Conservation (phyloP, 768 basidiomycete species). For the Psilocybe subaeruginosa region DNA sequence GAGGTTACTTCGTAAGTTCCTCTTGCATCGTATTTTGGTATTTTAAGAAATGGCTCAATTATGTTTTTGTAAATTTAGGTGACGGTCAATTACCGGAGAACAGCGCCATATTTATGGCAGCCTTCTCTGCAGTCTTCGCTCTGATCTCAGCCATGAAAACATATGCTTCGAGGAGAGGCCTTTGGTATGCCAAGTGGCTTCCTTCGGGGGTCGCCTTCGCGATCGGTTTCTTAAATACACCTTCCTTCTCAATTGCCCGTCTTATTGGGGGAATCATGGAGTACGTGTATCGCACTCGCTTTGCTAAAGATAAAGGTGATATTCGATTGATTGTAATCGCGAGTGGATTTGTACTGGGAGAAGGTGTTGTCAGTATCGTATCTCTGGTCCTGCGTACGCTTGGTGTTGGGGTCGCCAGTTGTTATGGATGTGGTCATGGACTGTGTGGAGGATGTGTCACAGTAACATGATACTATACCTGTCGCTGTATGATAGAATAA, state of each 20-base stretch:
- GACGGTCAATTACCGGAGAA: conserved; percentile 83
- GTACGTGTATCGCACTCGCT: conserved; percentile 60
- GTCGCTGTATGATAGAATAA: too few relatives aligned
- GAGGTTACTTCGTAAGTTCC: conserved; percentile 67
- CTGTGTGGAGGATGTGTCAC: conserved; percentile 71
- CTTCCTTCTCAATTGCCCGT: conserved; percentile 91
- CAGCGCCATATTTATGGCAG: conserved; percentile 75
- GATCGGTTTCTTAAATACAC: conserved; percentile 94
- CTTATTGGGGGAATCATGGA: conserved; percentile 87
- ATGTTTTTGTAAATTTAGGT: conserved; percentile 43
- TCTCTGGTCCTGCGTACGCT: conserved; percentile 73
- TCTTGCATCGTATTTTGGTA: neutral
- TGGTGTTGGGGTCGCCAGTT: conserved; percentile 78
- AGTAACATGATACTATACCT: conserved; percentile 8
- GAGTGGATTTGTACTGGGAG: conserved; percentile 94
- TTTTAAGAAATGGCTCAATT: conserved; percentile 19
- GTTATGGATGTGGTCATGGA: conserved; percentile 84
- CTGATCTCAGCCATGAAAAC: conserved; percentile 69
- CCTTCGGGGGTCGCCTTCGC: conserved; percentile 95
- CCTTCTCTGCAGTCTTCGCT: conserved; percentile 75
- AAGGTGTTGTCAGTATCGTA: conserved; percentile 87
- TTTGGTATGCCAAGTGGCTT: conserved; percentile 73
- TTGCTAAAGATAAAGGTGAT: conserved; percentile 55
- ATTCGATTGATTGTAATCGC: conserved; percentile 86
- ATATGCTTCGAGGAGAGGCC: conserved; percentile 48